A percentile compares a stretch with the other conserved stretches of the same genome.
These are phyloP conservation scores for Schrenkiella parvula DNA, from an alignment of 345 rosid genomes.

Conservation along the genomic window DNA sequence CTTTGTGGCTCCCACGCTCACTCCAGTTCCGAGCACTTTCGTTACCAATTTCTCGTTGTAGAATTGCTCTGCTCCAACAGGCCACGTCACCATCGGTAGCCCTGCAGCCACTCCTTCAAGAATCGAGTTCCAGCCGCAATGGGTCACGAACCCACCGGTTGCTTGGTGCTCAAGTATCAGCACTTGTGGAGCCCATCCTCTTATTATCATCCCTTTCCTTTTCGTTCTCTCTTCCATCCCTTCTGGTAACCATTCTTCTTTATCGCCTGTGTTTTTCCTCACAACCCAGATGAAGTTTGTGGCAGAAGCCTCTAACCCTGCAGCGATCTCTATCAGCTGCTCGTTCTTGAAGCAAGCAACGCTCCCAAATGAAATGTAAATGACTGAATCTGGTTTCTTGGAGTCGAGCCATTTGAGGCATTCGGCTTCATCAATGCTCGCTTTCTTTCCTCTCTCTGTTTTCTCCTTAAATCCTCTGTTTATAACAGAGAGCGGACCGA, in stretches of 20 bases:
- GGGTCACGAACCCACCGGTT: background rate
- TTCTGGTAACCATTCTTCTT: background rate
- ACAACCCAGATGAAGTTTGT: conserved; percentile 27
- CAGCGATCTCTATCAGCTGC: conserved; percentile 26
- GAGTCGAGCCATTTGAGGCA: conserved; percentile 52
- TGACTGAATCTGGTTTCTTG: conserved; percentile 44
- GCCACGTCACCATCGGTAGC: background rate
- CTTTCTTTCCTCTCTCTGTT: conserved; percentile 35
- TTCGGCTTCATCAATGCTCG: conserved; percentile 25
- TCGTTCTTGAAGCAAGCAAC: conserved; percentile 26
- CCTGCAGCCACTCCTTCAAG: background rate
- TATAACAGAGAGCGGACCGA: conserved; percentile 21
- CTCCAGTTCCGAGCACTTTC: conserved; percentile 38
- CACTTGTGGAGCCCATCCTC: background rate
- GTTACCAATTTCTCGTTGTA: conserved; percentile 39
- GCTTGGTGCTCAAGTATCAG: background rate
- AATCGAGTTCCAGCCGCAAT: background rate
- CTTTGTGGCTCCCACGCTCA: conserved; percentile 32
- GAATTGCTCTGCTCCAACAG: background rate
- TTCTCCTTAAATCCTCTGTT: conserved; percentile 36
- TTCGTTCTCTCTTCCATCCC: background rate
- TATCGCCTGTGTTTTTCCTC: conserved; percentile 11
- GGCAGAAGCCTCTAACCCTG: conserved; percentile 23
- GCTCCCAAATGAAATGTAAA: conserved; percentile 56
- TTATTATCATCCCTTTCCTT: background rate